Evolutionary conservation across 2,329 filamentous ascomycete genomes (phyloP).

Genomic region (Alternaria ethzedia): DNA sequence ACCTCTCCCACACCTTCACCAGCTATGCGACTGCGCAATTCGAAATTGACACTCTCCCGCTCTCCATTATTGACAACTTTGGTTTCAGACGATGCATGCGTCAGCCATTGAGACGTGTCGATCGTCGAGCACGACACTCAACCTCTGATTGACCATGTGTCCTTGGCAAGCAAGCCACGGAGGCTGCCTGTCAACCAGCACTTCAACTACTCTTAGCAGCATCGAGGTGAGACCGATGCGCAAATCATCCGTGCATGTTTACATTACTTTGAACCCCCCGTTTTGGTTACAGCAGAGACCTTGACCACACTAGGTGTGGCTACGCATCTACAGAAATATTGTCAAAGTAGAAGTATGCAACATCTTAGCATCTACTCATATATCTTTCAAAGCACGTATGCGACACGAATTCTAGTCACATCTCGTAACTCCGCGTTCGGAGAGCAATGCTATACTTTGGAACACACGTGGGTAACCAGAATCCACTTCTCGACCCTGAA

Average conservation of each 20-base stretch:
- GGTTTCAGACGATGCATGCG: background rate
- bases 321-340: background rate
- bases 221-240: background rate
- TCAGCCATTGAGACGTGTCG: background rate
- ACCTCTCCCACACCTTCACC: background rate
- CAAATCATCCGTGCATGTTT: background rate
- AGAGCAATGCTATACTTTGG: background rate
- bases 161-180: background rate
- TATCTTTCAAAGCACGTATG: background rate
- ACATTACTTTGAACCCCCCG: background rate
- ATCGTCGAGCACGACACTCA: background rate
- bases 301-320: accelerated
- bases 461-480: background rate
- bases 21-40: background rate
- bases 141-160: background rate
- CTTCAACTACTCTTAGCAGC: background rate
- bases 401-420: background rate
- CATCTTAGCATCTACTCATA: background rate
- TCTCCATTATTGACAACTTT: accelerated
- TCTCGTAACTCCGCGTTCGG: background rate
- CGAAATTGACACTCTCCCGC: background rate
- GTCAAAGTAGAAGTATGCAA: background rate
- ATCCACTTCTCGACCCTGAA: background rate
- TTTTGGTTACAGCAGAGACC: background rate
- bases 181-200: background rate